Evolutionary conservation across 2,329 filamentous ascomycete genomes (phyloP).

Genomic region (Fusarium albidum): DNA sequence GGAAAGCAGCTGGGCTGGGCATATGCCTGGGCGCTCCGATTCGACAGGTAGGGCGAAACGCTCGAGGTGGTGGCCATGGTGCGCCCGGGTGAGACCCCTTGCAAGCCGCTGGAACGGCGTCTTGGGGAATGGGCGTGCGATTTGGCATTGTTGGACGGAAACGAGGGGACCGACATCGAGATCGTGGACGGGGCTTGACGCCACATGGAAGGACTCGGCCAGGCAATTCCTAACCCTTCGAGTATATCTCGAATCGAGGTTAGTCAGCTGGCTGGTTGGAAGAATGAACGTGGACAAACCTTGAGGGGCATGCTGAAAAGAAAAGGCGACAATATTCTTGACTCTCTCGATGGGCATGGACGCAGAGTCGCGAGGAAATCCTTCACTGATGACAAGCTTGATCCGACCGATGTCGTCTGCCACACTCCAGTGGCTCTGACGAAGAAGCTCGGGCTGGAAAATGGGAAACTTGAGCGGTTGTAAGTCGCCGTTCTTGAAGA

Average conservation of each 20-base stretch:
- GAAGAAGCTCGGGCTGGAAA: conserved; percentile 74
- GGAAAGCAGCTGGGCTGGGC: not conserved
- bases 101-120: conserved; percentile 27
- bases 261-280: rapidly evolving
- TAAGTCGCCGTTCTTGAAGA: conserved; percentile 65
- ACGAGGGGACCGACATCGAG: conserved; percentile 51
- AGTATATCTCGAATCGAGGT: conserved; percentile 63
- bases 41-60: not conserved
- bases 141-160: conserved; percentile 57
- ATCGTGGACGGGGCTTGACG: conserved; percentile 54
- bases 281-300: conserved; percentile 56
- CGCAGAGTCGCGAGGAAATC: conserved; percentile 65
- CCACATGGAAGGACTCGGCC: conserved; percentile 80
- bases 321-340: conserved; percentile 79
- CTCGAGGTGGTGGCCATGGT: conserved; percentile 1
- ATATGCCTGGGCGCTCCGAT: not conserved
- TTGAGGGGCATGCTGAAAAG: conserved; percentile 85
- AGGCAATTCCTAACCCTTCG: conserved; percentile 77
- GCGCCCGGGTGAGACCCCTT: not conserved
- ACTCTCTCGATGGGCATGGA: conserved; percentile 68
- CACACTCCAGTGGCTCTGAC: conserved; percentile 75
- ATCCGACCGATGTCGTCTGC: conserved; percentile 77
- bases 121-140: conserved; percentile 71
- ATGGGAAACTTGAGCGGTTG: conserved; percentile 74
- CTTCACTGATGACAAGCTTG: conserved; percentile 79